Percentiles rank a stretch among this genome's conserved stretches.
Evolutionary conservation across 2,329 filamentous ascomycete species (phyloP).

Genomic region (Colletotrichum camelliae): DNA sequence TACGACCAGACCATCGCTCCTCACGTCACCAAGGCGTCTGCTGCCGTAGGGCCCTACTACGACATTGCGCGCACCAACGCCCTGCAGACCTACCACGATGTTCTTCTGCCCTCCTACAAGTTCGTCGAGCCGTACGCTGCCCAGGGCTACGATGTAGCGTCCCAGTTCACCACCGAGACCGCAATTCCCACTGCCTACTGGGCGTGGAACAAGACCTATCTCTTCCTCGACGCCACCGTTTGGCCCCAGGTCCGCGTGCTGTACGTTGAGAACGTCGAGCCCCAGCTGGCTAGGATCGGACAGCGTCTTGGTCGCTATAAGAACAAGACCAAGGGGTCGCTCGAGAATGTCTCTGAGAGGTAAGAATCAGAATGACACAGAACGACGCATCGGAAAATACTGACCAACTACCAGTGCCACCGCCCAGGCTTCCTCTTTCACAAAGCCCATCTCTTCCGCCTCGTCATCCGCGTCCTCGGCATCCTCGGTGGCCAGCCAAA

Average conservation of each 20-base stretch:
- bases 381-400: rapidly evolving
- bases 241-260: slow-evolving; percentile 83
- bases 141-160: slow-evolving; percentile 70
- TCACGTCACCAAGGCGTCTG: slow-evolving; percentile 68
- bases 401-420: neutral
- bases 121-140: slow-evolving; percentile 76
- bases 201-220: slow-evolving; percentile 71
- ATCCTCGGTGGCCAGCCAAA: slow-evolving; percentile 22
- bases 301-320: slow-evolving; percentile 84
- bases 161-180: slow-evolving; percentile 70
- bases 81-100: slow-evolving; percentile 72
- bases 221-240: slow-evolving; percentile 76
- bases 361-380: slow-evolving; percentile 7
- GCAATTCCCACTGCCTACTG: slow-evolving; percentile 75
- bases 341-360: slow-evolving; percentile 39
- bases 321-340: slow-evolving; percentile 43
- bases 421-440: slow-evolving; percentile 44
- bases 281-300: slow-evolving; percentile 90
- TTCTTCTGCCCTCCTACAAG: slow-evolving; percentile 77
- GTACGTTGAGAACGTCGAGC: slow-evolving; percentile 92
- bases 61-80: slow-evolving; percentile 66
- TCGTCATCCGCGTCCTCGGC: slow-evolving; percentile 28
- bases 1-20: slow-evolving; percentile 78
- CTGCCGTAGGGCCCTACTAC: slow-evolving; percentile 74
- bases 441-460: slow-evolving; percentile 37